Conservation (phyloP, 169 alveolate genomes). For the Miamiensis avidus region DNA sequence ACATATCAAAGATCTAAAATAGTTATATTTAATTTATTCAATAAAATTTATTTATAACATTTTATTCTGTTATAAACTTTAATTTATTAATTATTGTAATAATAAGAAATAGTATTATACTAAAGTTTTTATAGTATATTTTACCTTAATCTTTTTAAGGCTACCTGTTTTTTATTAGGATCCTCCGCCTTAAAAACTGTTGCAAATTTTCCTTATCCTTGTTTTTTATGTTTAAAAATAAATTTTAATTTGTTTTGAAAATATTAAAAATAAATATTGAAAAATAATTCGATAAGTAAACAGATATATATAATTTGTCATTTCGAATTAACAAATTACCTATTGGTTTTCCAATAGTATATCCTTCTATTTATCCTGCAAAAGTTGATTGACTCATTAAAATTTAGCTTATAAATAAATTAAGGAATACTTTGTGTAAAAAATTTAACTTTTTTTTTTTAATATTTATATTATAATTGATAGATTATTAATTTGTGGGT, state of each 20-base stretch:
- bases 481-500: too few relatives aligned
- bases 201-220: constrained; percentile 86
- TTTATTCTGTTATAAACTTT: background rate
- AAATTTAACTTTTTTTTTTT: too few relatives aligned
- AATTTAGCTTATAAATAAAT: too few relatives aligned
- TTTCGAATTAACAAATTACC: background rate
- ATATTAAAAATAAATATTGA: background rate
- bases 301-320: background rate
- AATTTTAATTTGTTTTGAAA: background rate
- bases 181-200: constrained; percentile 79
- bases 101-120: background rate
- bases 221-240: too few relatives aligned
- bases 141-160: constrained; percentile 78
- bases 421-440: too few relatives aligned
- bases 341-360: constrained; percentile 22
- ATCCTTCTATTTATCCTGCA: constrained; percentile 15
- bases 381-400: background rate
- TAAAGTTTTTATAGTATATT: background rate
- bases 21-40: background rate
- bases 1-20: constrained; percentile 83
- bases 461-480: too few relatives aligned
- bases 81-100: background rate
- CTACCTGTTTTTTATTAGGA: constrained; percentile 63
- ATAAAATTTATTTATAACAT: background rate
- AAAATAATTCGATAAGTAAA: background rate